Evolutionary conservation across 352 stramenopile species (phyloP).

Genomic region (Peronospora farinosa): DNA sequence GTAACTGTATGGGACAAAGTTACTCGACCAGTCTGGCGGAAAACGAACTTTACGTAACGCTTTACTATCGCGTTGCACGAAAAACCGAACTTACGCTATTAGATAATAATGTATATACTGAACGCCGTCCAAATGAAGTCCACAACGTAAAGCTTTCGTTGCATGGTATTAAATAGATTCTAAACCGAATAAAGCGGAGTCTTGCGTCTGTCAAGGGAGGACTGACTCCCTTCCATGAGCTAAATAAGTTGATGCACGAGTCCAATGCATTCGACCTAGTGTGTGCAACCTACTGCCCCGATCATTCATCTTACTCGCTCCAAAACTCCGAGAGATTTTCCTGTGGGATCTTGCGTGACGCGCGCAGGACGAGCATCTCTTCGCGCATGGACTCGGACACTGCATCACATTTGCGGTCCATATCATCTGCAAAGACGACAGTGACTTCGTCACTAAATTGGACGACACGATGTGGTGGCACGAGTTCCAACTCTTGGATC

Average conservation of each 20-base stretch:
- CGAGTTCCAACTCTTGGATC: conserved; percentile 31
- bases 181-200: not conserved
- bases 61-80: too few relatives aligned
- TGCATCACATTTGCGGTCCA: conserved; percentile 50
- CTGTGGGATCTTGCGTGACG: conserved; percentile 57
- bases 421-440: conserved; percentile 47
- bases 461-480: conserved; percentile 26
- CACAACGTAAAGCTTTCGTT: not conserved
- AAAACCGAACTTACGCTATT: too few relatives aligned
- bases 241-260: not conserved
- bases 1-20: too few relatives aligned
- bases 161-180: not conserved
- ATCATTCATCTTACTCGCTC: conserved; percentile 26
- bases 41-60: too few relatives aligned
- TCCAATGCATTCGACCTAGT: not conserved
- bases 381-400: conserved; percentile 49
- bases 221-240: not conserved
- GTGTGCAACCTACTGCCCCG: not conserved
- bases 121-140: too few relatives aligned
- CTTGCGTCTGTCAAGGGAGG: not conserved
- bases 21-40: too few relatives aligned
- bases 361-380: conserved; percentile 75
- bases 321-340: conserved; percentile 79
- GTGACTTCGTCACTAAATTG: conserved; percentile 55
- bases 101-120: too few relatives aligned